These are phyloP conservation scores for Mallotus nudiflorus DNA, from an alignment of 345 rosid genomes.

Conservation along the genomic window DNA sequence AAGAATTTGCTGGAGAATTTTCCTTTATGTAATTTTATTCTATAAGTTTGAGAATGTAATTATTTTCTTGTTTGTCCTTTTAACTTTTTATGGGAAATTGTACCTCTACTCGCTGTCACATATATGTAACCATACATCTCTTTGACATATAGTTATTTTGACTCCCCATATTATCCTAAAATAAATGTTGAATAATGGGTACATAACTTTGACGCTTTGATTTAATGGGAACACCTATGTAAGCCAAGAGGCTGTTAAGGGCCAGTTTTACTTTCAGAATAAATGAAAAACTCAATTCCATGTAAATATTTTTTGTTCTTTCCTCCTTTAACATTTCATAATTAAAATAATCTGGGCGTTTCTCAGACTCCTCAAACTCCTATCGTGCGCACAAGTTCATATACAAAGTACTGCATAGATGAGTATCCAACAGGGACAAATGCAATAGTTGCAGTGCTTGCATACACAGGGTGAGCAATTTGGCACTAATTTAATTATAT, in stretches of 20 bases:
- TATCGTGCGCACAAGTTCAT: constrained; percentile 76
- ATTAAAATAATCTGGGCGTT: constrained; percentile 24
- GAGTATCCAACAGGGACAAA: constrained; percentile 92
- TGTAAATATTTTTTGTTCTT: neutral
- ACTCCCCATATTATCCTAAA: neutral
- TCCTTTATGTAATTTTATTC: neutral
- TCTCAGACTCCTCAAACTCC: constrained; percentile 97
- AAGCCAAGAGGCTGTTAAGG: neutral
- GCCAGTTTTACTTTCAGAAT: too few species aligned
- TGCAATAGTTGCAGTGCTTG: constrained; percentile 96
- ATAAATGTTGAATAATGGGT: neutral
- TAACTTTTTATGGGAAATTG: neutral
- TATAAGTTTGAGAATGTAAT: neutral
- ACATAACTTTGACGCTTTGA: neutral
- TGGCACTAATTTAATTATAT: neutral
- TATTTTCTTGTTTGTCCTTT: neutral
- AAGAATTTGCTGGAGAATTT: neutral
- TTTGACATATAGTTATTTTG: neutral
- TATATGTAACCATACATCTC: neutral
- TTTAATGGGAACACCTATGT: neutral
- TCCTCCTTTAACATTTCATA: neutral
- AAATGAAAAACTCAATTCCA: neutral
- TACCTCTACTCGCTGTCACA: neutral
- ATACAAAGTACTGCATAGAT: constrained; percentile 68
- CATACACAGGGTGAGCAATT: constrained; percentile 80